A percentile compares a stretch with the other conserved stretches of the same genome.
These are phyloP conservation scores for Trametes versicolor DNA, from an alignment of 1,284 basidiomycete species.

Conservation along the genomic window DNA sequence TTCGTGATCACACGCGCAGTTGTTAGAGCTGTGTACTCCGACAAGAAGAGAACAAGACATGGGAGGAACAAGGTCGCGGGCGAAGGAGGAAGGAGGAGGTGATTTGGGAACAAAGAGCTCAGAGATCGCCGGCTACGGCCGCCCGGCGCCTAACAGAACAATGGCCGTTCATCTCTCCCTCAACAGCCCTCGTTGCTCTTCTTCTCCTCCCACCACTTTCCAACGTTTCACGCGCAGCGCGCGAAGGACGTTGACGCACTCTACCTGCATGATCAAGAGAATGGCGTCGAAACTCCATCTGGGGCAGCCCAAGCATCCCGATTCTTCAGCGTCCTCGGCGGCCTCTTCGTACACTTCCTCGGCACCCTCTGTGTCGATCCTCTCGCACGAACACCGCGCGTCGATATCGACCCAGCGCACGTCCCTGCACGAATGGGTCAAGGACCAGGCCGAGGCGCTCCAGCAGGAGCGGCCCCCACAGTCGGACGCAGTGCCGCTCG, in stretches of 20 bases:
- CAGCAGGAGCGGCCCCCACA: conserved; percentile 18
- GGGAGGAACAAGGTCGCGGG: not conserved
- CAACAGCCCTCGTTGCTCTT: not conserved
- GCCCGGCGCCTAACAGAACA: not conserved
- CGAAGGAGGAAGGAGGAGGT: not conserved
- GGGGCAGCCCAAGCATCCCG: conserved; percentile 32
- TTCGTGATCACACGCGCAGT: too few relatives aligned
- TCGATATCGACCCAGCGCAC: conserved; percentile 74
- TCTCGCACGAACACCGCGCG: conserved; percentile 54
- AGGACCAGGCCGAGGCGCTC: conserved; percentile 36
- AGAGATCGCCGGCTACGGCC: too few relatives aligned
- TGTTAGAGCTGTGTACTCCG: too few relatives aligned
- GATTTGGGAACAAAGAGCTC: too few relatives aligned
- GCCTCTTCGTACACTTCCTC: conserved; percentile 32
- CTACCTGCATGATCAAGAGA: conserved; percentile 50
- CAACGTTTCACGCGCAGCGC: conserved; percentile 26
- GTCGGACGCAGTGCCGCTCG: conserved; percentile 24
- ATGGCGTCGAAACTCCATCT: conserved; percentile 55
- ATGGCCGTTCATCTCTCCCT: not conserved
- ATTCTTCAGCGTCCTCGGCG: conserved; percentile 31
- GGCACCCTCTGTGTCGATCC: conserved; percentile 30
- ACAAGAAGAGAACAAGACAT: not conserved
- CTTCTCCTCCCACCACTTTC: conserved; percentile 18
- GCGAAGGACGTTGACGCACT: conserved; percentile 10
- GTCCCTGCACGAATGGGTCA: conserved; percentile 62